Evolutionary conservation across 2,329 filamentous ascomycete genomes (phyloP).

Genomic region (Scedosporium minutisporum): DNA sequence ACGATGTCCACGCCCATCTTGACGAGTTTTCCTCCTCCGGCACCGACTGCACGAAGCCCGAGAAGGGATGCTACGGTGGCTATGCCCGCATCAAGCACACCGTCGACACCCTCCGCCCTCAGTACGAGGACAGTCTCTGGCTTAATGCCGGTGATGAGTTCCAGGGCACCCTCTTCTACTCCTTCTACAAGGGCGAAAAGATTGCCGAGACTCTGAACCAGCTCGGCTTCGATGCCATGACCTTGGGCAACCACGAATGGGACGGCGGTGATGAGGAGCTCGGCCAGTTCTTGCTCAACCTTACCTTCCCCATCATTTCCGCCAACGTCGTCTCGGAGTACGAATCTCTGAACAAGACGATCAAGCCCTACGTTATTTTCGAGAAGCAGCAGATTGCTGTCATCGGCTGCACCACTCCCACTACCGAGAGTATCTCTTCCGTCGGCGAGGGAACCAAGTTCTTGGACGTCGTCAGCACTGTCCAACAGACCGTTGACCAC

Average conservation of each 20-base stretch:
- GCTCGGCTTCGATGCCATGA: constrained; percentile 59
- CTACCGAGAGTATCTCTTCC: constrained; percentile 47
- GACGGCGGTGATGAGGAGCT: constrained; percentile 55
- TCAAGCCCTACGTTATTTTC: constrained; percentile 58
- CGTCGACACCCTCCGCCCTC: constrained; percentile 44
- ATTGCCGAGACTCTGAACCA: constrained; percentile 57
- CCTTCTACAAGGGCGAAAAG: constrained; percentile 57
- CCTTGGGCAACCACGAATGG: constrained; percentile 58
- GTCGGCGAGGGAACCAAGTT: constrained; percentile 50
- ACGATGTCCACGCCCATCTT: constrained; percentile 59
- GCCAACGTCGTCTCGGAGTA: constrained; percentile 55
- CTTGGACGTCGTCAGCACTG: constrained; percentile 44
- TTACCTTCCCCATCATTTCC: constrained; percentile 55
- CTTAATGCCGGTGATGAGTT: constrained; percentile 62
- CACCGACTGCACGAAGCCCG: constrained; percentile 48
- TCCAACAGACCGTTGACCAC: constrained; percentile 52
- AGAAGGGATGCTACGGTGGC: constrained; percentile 52
- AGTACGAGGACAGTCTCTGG: constrained; percentile 51
- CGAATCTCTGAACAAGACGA: constrained; percentile 47
- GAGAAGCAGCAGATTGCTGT: constrained; percentile 50
- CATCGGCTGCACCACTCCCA: constrained; percentile 54
- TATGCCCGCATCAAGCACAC: constrained; percentile 55
- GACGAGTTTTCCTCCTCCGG: constrained; percentile 53
- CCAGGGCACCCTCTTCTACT: constrained; percentile 59
- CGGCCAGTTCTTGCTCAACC: constrained; percentile 50